Evolutionary conservation across 495 filamentous ascomycete genomes (phyloP).

Genomic region (Rostrohypoxylon terebratum): DNA sequence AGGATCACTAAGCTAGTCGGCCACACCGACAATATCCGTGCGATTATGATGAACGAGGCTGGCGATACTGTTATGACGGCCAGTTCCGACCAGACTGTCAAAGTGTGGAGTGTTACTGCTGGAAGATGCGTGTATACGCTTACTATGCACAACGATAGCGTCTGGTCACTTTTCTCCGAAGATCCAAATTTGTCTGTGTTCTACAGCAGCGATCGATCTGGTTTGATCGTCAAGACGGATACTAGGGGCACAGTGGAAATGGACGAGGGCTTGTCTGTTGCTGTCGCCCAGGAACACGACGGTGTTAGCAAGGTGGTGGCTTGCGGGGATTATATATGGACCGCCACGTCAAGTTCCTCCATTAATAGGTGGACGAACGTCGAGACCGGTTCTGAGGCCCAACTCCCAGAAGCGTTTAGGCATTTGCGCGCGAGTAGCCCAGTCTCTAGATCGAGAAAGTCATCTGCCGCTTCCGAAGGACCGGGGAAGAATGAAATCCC

Average conservation of each 20-base stretch:
- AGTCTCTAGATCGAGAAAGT: slow-evolving; percentile 54
- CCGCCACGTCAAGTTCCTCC: slow-evolving; percentile 90
- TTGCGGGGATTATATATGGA: slow-evolving; percentile 88
- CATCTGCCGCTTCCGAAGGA: slow-evolving; percentile 52
- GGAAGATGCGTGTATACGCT: slow-evolving; percentile 97
- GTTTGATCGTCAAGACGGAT: slow-evolving; percentile 94
- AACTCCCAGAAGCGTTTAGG: slow-evolving; percentile 65
- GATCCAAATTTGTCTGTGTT: slow-evolving; percentile 88
- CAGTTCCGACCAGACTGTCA: slow-evolving; percentile 95
- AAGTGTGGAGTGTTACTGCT: slow-evolving; percentile 95
- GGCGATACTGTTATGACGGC: slow-evolving; percentile 94
- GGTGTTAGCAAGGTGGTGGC: slow-evolving; percentile 87
- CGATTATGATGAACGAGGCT: slow-evolving; percentile 87
- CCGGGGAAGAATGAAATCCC: slow-evolving; percentile 73
- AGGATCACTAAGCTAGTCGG: slow-evolving; percentile 95
- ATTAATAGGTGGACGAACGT: slow-evolving; percentile 95
- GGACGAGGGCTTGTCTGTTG: slow-evolving; percentile 90
- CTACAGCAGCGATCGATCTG: slow-evolving; percentile 92
- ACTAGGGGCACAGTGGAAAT: slow-evolving; percentile 73
- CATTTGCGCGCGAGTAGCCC: slow-evolving; percentile 66
- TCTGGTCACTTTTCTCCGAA: slow-evolving; percentile 94
- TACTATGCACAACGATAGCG: slow-evolving; percentile 98
- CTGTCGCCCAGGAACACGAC: slow-evolving; percentile 89
- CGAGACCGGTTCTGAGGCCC: slow-evolving; percentile 71
- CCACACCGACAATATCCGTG: slow-evolving; percentile 95